Percentiles rank a stretch among this genome's conserved stretches.
Conservation (phyloP, 805 yeast species). For the Starmerella khaoyaiensis region DNA sequence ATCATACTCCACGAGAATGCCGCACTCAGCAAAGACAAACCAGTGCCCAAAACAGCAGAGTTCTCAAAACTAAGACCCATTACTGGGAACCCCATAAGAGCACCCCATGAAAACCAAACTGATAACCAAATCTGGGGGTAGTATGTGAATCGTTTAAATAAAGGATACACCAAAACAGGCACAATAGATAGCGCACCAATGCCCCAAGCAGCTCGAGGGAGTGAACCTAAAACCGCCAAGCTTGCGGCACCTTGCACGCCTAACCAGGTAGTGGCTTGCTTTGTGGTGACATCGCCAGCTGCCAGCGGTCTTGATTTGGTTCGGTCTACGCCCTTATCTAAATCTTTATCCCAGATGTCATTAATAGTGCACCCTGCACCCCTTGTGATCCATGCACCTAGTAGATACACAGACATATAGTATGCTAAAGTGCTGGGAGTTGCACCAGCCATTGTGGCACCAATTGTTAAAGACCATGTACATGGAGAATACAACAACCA, state of each 20-base stretch:
- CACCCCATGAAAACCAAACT: conserved; percentile 88
- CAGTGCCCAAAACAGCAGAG: conserved; percentile 40
- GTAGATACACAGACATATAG: conserved; percentile 57
- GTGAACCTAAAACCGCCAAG: conserved; percentile 48
- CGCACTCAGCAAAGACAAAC: conserved; percentile 51
- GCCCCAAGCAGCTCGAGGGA: conserved; percentile 69
- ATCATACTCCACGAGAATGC: conserved; percentile 87
- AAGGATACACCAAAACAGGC: conserved; percentile 75
- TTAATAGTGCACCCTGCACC: conserved; percentile 97
- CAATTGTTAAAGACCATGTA: conserved; percentile 86
- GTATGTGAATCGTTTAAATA: conserved; percentile 87
- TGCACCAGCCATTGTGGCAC: conserved; percentile 57
- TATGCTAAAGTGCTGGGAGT: conserved; percentile 48
- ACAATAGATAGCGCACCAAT: conserved; percentile 72
- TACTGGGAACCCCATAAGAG: conserved; percentile 88
- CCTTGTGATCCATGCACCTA: conserved; percentile 84
- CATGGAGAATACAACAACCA: conserved; percentile 72
- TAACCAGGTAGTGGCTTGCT: conserved; percentile 57
- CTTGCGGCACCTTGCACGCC: conserved; percentile 68
- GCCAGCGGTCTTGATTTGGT: conserved; percentile 90
- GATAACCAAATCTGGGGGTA: conserved; percentile 83
- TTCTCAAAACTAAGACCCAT: conserved; percentile 71
- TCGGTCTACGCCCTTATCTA: conserved; percentile 76
- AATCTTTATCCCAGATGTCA: conserved; percentile 70
- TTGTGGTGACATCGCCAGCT: conserved; percentile 60